Evolutionary conservation across 306 rosid species (phyloP).

Genomic region (Sophora flavescens): DNA sequence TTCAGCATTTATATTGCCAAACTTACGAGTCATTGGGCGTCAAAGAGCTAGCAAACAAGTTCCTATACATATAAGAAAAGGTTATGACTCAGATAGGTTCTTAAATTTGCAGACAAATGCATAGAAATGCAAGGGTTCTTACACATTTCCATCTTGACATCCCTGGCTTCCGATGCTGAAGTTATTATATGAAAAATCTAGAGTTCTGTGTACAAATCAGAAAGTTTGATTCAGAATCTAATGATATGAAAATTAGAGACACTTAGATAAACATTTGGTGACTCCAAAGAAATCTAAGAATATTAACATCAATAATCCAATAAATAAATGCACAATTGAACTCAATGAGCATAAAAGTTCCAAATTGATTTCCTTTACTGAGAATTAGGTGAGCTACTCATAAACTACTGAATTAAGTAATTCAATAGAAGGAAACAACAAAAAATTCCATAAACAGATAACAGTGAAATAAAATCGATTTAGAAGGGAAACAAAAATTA

Average conservation of each 20-base stretch:
- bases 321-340: neutral
- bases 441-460: neutral
- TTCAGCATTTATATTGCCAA: neutral
- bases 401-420: neutral
- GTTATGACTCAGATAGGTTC: constrained; percentile 20
- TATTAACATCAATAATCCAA: constrained; percentile 22
- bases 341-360: neutral
- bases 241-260: neutral
- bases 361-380: neutral
- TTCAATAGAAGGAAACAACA: neutral
- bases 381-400: neutral
- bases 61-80: constrained; percentile 38
- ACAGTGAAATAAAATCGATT: neutral
- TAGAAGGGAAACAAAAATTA: neutral
- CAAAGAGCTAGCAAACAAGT: constrained; percentile 50
- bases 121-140: constrained; percentile 48
- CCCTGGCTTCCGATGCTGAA: constrained; percentile 43
- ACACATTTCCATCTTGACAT: constrained; percentile 57
- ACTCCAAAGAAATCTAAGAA: constrained; percentile 28
- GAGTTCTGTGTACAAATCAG: constrained; percentile 53
- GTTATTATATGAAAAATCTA: constrained; percentile 80
- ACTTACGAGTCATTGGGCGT: constrained; percentile 48
- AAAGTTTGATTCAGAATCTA: constrained; percentile 41
- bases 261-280: neutral
- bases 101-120: neutral